Conservation (phyloP, 2,329 filamentous ascomycete species). For the Xenoacremonium recifei region DNA sequence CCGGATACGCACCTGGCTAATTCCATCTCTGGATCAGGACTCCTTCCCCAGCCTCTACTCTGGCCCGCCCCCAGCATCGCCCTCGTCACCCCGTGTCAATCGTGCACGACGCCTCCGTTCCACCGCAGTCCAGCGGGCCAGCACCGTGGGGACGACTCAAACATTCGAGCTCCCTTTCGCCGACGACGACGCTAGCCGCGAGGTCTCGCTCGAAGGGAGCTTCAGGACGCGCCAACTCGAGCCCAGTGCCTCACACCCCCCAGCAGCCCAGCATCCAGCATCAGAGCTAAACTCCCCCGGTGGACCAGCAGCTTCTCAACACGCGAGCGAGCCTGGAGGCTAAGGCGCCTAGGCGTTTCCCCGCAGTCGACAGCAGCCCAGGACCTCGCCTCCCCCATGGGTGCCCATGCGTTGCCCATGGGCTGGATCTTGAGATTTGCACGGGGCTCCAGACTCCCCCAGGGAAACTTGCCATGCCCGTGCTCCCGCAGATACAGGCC, state of each 20-base stretch:
- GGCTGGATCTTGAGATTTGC: not conserved
- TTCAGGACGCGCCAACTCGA: constrained; percentile 8
- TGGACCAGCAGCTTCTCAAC: not conserved
- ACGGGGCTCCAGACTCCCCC: not conserved
- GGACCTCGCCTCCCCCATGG: too few species aligned
- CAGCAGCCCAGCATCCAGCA: not conserved
- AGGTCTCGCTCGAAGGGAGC: constrained; percentile 28
- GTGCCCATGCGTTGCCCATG: constrained; percentile 3
- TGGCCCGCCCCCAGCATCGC: constrained; percentile 4
- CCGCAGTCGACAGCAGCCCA: constrained; percentile 14
- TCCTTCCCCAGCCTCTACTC: too few species aligned
- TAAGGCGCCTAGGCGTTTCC: constrained; percentile 9
- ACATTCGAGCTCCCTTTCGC: constrained; percentile 25
- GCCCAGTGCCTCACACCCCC: too few species aligned
- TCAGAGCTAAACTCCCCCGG: constrained; percentile 2
- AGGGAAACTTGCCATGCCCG: too few species aligned
- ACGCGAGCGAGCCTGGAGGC: constrained; percentile 6
- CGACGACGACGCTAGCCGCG: constrained; percentile 19
- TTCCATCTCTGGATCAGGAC: too few species aligned
- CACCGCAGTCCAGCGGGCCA: constrained; percentile 8
- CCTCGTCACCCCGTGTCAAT: not conserved
- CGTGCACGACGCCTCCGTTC: constrained; percentile 12
- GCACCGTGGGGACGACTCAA: constrained; percentile 11
- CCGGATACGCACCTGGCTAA: too few species aligned
- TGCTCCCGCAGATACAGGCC: too few species aligned